phyloP scores from a whole-genome alignment of 108 stramenopile genomes.

The Nitzschia inconspicua region DNA sequence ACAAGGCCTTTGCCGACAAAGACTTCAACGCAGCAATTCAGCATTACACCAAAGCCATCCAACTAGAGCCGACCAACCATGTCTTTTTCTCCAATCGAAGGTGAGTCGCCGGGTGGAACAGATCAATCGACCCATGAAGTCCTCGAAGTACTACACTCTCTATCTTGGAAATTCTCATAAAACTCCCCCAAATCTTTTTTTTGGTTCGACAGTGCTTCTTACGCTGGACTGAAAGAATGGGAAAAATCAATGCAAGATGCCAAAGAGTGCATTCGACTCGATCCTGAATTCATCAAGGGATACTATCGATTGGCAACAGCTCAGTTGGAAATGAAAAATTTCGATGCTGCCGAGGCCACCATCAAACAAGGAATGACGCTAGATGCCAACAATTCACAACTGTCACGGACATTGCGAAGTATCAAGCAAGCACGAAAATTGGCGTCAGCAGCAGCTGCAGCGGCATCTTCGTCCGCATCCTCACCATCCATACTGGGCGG shows the following conservation, averaged over 20 bases:
- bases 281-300: constrained; percentile 88
- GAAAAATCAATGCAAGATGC: constrained; percentile 70
- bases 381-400: constrained; percentile 76
- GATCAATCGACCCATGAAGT: background rate
- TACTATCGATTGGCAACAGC: constrained; percentile 89
- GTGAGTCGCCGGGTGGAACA: constrained; percentile 27
- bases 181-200: background rate
- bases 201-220: constrained; percentile 58
- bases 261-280: constrained; percentile 85
- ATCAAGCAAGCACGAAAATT: constrained; percentile 55
- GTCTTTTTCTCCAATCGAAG: constrained; percentile 91
- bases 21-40: constrained; percentile 82
- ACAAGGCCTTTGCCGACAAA: constrained; percentile 77
- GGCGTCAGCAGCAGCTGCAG: constrained; percentile 27
- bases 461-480: constrained; percentile 9
- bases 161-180: background rate
- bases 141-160: background rate
- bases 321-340: constrained; percentile 73
- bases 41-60: constrained; percentile 87
- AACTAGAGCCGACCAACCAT: constrained; percentile 82
- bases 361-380: constrained; percentile 78
- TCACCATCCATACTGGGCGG: background rate
- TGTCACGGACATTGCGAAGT: constrained; percentile 64
- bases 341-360: constrained; percentile 70
- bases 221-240: constrained; percentile 78